Evolutionary conservation across 164 flowering plant genomes (phyloP), one percentile per base, ranked within the genome.

Genomic region (Aristolochia fimbriata): DNA sequence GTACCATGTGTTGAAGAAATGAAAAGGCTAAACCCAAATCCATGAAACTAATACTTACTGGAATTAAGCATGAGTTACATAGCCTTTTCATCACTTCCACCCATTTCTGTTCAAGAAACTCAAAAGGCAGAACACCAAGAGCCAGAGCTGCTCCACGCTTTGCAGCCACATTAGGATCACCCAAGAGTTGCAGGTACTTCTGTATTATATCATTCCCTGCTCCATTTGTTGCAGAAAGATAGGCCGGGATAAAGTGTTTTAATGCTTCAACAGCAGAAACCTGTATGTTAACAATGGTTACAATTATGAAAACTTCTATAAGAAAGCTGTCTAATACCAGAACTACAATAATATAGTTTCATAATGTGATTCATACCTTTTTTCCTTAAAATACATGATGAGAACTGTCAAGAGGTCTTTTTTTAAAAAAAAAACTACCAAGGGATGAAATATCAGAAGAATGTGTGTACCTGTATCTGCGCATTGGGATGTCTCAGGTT

Each of bases 101-200:
- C 99, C 97, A 93, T 54, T 62, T 69, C 53, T 54, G 71, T 58
- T 74, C 80, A 74, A 88, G 73, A 76, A 79, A 62, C 47, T 84
- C 78, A 62, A 67, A 74, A 7, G 97, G 97, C 65, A 93, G 73
- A 58, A 78, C 80, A 68, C 95, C 92, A 62, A 93, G 55, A 43
- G 89, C 99, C 74, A 93, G 68, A 57, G 99, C 95, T 57, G 97
- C 79, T 62, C 99, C 99, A 74, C 97, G 78, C 75, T 96, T 79
- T 63, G 82, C 79, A 60, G 99, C 92, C 50, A 80, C 87, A 81
- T 85, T 93, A 60, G 81, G 78, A 77, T 88, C 97, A 63, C 66
- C 73, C 70, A 93, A 72, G 68, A 76, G 85, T 45, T 81, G 80
- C 61, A 86, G 62, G 72, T 85, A 84, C 71, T 84, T 88, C 15